These are phyloP conservation scores for Asparagopsis taxiformis DNA, from an alignment of 31 red algal genomes.

Conservation along the genomic window DNA sequence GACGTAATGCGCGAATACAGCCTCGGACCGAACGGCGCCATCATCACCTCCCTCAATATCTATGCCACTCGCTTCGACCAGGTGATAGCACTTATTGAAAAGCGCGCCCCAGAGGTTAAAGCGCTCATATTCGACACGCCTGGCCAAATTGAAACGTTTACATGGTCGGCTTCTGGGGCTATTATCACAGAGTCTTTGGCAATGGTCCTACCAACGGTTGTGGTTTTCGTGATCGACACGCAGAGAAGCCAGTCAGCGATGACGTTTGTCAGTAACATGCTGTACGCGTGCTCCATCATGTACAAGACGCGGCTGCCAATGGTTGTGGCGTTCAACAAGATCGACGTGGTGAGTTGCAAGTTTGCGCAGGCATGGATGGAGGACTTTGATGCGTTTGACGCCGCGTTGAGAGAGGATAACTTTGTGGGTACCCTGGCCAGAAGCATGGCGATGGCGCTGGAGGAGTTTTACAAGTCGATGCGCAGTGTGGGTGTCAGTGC, in stretches of 20 bases:
- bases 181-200: slow-evolving; percentile 93
- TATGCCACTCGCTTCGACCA: slow-evolving; percentile 92
- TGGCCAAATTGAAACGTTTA: slow-evolving; percentile 99
- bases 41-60: slow-evolving; percentile 95
- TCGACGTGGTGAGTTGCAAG: slow-evolving; percentile 63
- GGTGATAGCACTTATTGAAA: slow-evolving; percentile 71
- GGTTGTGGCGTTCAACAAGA: slow-evolving; percentile 96
- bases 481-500: slow-evolving; percentile 79
- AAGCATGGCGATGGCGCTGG: slow-evolving; percentile 90
- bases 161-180: slow-evolving; percentile 93
- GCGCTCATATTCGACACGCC: slow-evolving; percentile 93
- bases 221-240: slow-evolving; percentile 93
- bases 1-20: slow-evolving; percentile 84
- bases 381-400: slow-evolving; percentile 90
- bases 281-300: slow-evolving; percentile 97
- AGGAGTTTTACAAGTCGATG: slow-evolving; percentile 90
- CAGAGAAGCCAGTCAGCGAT: slow-evolving; percentile 54
- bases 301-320: slow-evolving; percentile 93
- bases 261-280: slow-evolving; percentile 98
- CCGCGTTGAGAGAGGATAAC: slow-evolving; percentile 66
- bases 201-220: slow-evolving; percentile 71
- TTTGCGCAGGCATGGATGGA: slow-evolving; percentile 85
- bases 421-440: slow-evolving; percentile 81
- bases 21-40: slow-evolving; percentile 96
- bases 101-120: slow-evolving; percentile 32